phyloP scores from a whole-genome alignment of 2,329 filamentous ascomycete species.

The Clarireedia sp. region DNA sequence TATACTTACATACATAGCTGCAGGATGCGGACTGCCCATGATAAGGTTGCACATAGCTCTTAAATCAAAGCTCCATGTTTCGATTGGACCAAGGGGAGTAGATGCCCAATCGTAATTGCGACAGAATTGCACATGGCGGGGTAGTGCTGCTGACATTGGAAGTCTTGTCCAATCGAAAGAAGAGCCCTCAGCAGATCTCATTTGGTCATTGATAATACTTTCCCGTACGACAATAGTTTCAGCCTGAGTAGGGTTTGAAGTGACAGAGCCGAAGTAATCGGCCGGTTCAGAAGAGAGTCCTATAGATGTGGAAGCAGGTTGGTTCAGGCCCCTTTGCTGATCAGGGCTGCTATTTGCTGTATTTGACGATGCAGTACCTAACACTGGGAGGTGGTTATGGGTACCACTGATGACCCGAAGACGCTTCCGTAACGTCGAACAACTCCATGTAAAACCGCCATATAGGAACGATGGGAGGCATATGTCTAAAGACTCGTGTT shows the following conservation, averaged over 20 bases:
- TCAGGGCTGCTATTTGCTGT: background rate
- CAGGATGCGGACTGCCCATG: slow-evolving; percentile 69
- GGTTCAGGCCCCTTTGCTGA: background rate
- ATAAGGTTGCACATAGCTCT: slow-evolving; percentile 74
- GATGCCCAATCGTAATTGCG: slow-evolving; percentile 64
- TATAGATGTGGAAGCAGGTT: background rate
- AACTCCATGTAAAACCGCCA: slow-evolving; percentile 61
- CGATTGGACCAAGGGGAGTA: slow-evolving; percentile 68
- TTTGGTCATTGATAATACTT: background rate
- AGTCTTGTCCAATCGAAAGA: slow-evolving; percentile 75
- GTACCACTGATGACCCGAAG: slow-evolving; percentile 61
- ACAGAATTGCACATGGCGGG: slow-evolving; percentile 65
- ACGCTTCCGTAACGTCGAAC: slow-evolving; percentile 58
- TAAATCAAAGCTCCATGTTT: slow-evolving; percentile 62
- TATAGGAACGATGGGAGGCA: slow-evolving; percentile 50
- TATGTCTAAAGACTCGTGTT: slow-evolving; percentile 44
- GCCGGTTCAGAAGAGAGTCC: background rate
- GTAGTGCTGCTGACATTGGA: slow-evolving; percentile 53
- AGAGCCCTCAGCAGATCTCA: slow-evolving; percentile 13
- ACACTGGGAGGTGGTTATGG: slow-evolving; percentile 14
- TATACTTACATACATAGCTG: slow-evolving; percentile 53
- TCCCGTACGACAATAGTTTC: background rate
- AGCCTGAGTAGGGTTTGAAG: background rate
- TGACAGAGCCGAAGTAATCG: slow-evolving; percentile 26
- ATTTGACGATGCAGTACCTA: background rate